Conservation (phyloP, 1,139 yeast species). For the Yamadazyma siamensis region DNA sequence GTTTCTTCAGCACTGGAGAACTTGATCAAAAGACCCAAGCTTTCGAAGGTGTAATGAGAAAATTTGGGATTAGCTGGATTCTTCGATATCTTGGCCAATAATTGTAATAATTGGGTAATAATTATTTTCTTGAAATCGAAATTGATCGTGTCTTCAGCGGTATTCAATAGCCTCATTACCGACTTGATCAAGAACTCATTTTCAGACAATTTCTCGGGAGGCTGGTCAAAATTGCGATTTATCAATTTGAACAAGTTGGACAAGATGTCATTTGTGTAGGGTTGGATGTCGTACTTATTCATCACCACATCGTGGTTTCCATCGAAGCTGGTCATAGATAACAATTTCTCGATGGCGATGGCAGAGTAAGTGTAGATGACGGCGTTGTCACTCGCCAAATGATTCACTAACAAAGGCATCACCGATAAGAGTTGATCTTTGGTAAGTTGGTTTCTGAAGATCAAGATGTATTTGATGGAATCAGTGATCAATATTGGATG, state of each 20-base stretch:
- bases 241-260: constrained; percentile 66
- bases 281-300: constrained; percentile 63
- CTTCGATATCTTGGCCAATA: constrained; percentile 67
- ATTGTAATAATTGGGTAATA: constrained; percentile 63
- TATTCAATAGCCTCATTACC: constrained; percentile 76
- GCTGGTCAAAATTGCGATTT: constrained; percentile 25
- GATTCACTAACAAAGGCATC: constrained; percentile 74
- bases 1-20: constrained; percentile 29
- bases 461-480: constrained; percentile 86
- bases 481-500: constrained; percentile 84
- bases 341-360: constrained; percentile 83
- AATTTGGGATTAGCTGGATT: constrained; percentile 96
- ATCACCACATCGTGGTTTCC: constrained; percentile 54
- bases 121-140: constrained; percentile 42
- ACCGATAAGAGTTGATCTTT: constrained; percentile 78
- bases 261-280: constrained; percentile 48
- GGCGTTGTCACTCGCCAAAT: constrained; percentile 59
- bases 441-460: constrained; percentile 88
- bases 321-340: constrained; percentile 65
- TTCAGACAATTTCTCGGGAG: constrained; percentile 92
- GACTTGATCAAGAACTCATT: constrained; percentile 92
- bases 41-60: constrained; percentile 86
- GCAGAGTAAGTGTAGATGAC: constrained; percentile 94
- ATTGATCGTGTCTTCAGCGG: constrained; percentile 62
- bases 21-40: constrained; percentile 73